Evolutionary conservation across 345 rosid species (phyloP).

Genomic region (Syzygium aqueum): DNA sequence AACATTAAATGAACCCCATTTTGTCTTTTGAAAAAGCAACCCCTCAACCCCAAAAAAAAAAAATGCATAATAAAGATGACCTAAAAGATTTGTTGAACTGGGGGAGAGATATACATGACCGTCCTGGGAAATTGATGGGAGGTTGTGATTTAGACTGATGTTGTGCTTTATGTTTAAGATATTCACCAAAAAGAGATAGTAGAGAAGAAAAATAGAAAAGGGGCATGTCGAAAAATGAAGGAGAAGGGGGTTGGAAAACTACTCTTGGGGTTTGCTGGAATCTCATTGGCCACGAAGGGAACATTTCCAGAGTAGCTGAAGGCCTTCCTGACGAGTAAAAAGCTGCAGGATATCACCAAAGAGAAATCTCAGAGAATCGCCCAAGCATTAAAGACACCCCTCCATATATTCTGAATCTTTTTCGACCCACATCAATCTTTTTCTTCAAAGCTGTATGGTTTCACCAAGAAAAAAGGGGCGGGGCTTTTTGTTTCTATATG

Average conservation of each 20-base stretch:
- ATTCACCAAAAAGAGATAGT: not conserved
- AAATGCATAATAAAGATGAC: not conserved
- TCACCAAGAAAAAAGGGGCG: not conserved
- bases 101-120: not conserved
- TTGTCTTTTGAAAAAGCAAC: not conserved
- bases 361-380: not conserved
- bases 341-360: slow-evolving; percentile 63
- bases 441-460: not conserved
- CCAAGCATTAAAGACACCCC: not conserved
- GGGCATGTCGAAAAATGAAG: slow-evolving; percentile 22
- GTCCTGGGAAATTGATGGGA: not conserved
- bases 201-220: not conserved
- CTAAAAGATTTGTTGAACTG: not conserved
- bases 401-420: not conserved
- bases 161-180: not conserved
- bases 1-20: not conserved
- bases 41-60: not conserved
- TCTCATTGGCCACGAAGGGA: slow-evolving; percentile 99
- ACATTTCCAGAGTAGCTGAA: slow-evolving; percentile 94
- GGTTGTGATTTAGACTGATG: not conserved
- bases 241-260: slow-evolving; percentile 13
- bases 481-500: not conserved
- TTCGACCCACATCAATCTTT: not conserved
- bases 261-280: slow-evolving; percentile 84
- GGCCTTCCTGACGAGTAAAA: slow-evolving; percentile 51